A percentile compares a stretch with the other conserved stretches of the same genome.
These are phyloP conservation scores for Excoecaria agallocha DNA, from an alignment of 345 rosid genomes.

Conservation along the genomic window DNA sequence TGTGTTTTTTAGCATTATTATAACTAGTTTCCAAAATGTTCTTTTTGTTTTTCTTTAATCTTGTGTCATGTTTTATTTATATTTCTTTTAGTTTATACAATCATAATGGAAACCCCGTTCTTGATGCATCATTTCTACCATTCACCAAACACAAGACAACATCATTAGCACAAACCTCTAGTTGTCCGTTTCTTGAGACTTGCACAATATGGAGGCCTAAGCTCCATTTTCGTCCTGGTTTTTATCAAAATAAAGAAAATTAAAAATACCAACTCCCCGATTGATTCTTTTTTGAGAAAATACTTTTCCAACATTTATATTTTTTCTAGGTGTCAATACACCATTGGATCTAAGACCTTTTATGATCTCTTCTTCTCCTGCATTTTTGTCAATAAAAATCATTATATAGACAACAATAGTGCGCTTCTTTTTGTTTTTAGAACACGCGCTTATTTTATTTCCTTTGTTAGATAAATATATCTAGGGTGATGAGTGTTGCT, in stretches of 20 bases:
- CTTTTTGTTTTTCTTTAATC: conserved; percentile 28
- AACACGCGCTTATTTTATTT: conserved; percentile 23
- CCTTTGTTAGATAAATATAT: conserved; percentile 3
- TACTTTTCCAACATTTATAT: too few species aligned
- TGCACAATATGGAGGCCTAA: conserved; percentile 17
- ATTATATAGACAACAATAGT: not conserved
- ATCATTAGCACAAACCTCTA: conserved; percentile 71
- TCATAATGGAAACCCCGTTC: conserved; percentile 44
- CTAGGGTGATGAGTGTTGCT: conserved; percentile 32
- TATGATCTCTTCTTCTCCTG: not conserved
- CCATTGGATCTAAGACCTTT: not conserved
- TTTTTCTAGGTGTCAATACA: too few species aligned
- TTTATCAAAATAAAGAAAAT: conserved; percentile 1
- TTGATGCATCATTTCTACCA: conserved; percentile 82
- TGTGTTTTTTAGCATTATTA: not conserved
- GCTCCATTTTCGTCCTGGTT: conserved; percentile 28
- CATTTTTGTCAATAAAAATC: conserved; percentile 10
- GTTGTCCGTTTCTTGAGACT: conserved; percentile 48
- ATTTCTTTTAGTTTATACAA: conserved; percentile 7
- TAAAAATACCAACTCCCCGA: conserved; percentile 6
- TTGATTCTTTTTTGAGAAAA: conserved; percentile 24
- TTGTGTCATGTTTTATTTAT: not conserved
- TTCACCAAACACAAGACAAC: conserved; percentile 83
- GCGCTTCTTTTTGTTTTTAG: conserved; percentile 10
- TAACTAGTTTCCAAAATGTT: conserved; percentile 22